A percentile compares a stretch with the other conserved stretches of the same genome.
phyloP scores from a whole-genome alignment of 345 rosid genomes.

The Corchorus olitorius region DNA sequence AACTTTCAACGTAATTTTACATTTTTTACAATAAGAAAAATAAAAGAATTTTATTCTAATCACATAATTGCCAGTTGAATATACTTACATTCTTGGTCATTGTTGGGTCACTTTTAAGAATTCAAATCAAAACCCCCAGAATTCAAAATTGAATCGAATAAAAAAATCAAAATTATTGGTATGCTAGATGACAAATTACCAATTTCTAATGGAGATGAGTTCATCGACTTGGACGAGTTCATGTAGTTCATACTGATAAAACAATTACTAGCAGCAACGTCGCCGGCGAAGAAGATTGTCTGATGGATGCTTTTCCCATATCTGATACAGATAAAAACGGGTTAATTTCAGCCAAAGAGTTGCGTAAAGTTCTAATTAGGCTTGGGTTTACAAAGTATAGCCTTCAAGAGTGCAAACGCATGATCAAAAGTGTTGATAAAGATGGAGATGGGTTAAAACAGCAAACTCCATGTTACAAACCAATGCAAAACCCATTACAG shows the following conservation, averaged over 20 bases:
- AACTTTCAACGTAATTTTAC: too few species aligned
- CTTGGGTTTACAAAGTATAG: conserved; percentile 38
- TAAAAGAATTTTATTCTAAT: too few species aligned
- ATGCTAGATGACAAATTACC: conserved; percentile 18
- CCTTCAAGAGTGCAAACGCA: conserved; percentile 41
- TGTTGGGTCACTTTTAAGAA: too few species aligned
- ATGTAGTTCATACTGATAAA: conserved; percentile 1
- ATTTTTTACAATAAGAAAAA: too few species aligned
- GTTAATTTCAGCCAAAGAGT: conserved; percentile 49
- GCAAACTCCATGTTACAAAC: conserved; percentile 1
- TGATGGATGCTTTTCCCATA: conserved; percentile 49
- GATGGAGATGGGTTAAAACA: conserved; percentile 57
- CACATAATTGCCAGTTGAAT: too few species aligned
- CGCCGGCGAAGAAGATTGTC: too few species aligned
- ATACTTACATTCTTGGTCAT: too few species aligned
- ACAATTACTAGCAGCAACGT: background rate
- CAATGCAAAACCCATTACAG: conserved; percentile 12
- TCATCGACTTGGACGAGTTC: conserved; percentile 48
- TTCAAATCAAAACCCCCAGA: too few species aligned
- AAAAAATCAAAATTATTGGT: too few species aligned
- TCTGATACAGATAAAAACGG: conserved; percentile 48
- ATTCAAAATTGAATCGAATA: too few species aligned
- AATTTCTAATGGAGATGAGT: conserved; percentile 45
- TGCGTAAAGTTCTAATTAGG: conserved; percentile 37
- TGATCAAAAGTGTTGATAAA: conserved; percentile 50